A percentile compares a stretch with the other conserved stretches of the same genome.
Conservation (phyloP, 2,329 filamentous ascomycete genomes). For the Epichloe gansuensis region DNA sequence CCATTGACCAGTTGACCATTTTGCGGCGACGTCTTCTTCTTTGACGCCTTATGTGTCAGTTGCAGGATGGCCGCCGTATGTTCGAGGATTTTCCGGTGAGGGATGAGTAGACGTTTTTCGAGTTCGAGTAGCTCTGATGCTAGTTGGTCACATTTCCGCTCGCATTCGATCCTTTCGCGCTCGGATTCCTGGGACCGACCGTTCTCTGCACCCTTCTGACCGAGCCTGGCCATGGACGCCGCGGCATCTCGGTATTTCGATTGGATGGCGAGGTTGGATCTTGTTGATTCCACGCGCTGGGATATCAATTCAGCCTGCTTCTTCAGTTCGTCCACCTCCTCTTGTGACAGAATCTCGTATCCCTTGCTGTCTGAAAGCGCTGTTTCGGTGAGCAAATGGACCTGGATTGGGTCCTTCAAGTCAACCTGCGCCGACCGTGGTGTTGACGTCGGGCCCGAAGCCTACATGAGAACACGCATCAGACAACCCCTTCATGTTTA, state of each 20-base stretch:
- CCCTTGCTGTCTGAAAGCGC: constrained; percentile 78
- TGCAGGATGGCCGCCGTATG: constrained; percentile 91
- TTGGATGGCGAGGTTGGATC: constrained; percentile 76
- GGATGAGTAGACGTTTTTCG: constrained; percentile 63
- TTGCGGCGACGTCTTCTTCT: constrained; percentile 35
- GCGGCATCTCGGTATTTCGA: constrained; percentile 92
- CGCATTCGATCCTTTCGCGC: constrained; percentile 60
- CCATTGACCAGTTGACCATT: constrained; percentile 35
- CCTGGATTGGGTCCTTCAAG: constrained; percentile 61
- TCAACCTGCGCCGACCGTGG: constrained; percentile 40
- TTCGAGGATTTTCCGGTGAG: constrained; percentile 65
- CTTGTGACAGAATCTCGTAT: constrained; percentile 77
- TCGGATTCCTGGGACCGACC: constrained; percentile 48
- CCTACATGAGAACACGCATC: not conserved
- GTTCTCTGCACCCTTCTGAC: constrained; percentile 32
- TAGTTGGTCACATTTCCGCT: constrained; percentile 75
- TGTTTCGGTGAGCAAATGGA: constrained; percentile 88
- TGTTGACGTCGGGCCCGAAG: not conserved
- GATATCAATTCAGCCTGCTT: constrained; percentile 65
- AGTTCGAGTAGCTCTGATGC: constrained; percentile 68
- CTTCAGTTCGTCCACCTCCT: constrained; percentile 85
- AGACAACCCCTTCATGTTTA: not conserved
- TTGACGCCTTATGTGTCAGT: constrained; percentile 72
- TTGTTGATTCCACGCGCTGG: constrained; percentile 68
- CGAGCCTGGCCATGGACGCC: constrained; percentile 67